phyloP scores from a whole-genome alignment of 345 rosid genomes.

The Gossypium sturtianum region DNA sequence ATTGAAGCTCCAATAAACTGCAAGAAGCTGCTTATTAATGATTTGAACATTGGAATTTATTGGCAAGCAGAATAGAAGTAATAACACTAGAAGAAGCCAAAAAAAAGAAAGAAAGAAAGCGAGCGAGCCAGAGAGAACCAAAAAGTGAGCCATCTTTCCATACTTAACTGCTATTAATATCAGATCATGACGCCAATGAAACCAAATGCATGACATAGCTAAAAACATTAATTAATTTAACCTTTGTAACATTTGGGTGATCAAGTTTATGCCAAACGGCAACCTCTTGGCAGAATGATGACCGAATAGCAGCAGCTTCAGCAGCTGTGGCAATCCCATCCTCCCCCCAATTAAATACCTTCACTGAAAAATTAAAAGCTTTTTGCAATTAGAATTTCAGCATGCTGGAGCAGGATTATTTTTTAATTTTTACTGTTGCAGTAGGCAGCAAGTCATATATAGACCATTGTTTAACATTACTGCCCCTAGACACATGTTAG shows the following conservation, averaged over 20 bases:
- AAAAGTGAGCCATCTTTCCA: neutral
- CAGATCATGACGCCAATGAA: neutral
- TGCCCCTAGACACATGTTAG: neutral
- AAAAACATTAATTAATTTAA: slow-evolving; percentile 6
- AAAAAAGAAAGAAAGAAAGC: too few species aligned
- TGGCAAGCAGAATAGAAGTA: too few species aligned
- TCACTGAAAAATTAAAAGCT: slow-evolving; percentile 34
- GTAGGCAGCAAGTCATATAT: neutral
- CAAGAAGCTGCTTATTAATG: neutral
- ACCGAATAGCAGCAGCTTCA: slow-evolving; percentile 22
- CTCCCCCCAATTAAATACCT: slow-evolving; percentile 77
- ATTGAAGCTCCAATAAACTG: slow-evolving; percentile 85
- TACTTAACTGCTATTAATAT: neutral
- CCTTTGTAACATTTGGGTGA: slow-evolving; percentile 79
- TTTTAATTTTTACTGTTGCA: neutral
- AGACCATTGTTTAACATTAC: neutral
- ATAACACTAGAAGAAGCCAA: neutral
- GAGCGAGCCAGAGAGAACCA: neutral
- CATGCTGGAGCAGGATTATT: neutral
- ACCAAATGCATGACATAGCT: neutral
- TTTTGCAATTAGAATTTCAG: neutral
- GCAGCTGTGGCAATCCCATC: slow-evolving; percentile 24
- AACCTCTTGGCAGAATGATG: slow-evolving; percentile 76
- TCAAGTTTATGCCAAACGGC: slow-evolving; percentile 89
- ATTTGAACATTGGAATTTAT: neutral